Percentiles rank a stretch among this genome's conserved stretches.
Conservation (phyloP, 2,329 filamentous ascomycete species). For the Aspergillus amoenus region DNA sequence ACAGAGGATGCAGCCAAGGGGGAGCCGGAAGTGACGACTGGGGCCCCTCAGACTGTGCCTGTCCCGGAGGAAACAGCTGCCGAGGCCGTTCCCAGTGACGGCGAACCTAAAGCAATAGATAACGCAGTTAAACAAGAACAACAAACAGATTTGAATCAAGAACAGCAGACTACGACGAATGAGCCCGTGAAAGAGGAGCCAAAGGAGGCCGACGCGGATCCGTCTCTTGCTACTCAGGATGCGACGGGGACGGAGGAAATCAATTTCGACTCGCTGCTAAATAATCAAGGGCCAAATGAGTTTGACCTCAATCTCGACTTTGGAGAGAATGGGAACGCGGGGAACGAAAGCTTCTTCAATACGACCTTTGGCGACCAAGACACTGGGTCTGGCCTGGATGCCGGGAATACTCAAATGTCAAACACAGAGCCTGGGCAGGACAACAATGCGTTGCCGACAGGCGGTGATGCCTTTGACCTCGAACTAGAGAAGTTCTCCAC, state of each 20-base stretch:
- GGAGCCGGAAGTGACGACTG: conserved; percentile 19
- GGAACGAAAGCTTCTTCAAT: conserved; percentile 38
- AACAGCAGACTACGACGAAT: conserved; percentile 14
- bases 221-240: conserved; percentile 21
- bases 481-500: conserved; percentile 33
- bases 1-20: conserved; percentile 32
- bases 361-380: conserved; percentile 27
- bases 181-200: conserved; percentile 25
- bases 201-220: conserved; percentile 11
- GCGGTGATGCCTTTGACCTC: conserved; percentile 39
- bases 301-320: conserved; percentile 43
- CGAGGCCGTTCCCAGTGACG: conserved; percentile 19
- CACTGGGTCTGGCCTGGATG: conserved; percentile 17
- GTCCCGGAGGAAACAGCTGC: conserved; percentile 19
- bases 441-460: conserved; percentile 30
- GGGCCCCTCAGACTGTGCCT: conserved; percentile 16
- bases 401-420: conserved; percentile 14
- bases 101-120: conserved; percentile 16
- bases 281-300: conserved; percentile 32
- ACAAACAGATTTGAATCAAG: conserved; percentile 15
- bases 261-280: conserved; percentile 43
- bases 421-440: conserved; percentile 30
- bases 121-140: conserved; percentile 12
- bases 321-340: conserved; percentile 35
- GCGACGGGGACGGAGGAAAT: conserved; percentile 31